phyloP scores from a whole-genome alignment of 805 yeast genomes.

The Monosporozyma solicola region DNA sequence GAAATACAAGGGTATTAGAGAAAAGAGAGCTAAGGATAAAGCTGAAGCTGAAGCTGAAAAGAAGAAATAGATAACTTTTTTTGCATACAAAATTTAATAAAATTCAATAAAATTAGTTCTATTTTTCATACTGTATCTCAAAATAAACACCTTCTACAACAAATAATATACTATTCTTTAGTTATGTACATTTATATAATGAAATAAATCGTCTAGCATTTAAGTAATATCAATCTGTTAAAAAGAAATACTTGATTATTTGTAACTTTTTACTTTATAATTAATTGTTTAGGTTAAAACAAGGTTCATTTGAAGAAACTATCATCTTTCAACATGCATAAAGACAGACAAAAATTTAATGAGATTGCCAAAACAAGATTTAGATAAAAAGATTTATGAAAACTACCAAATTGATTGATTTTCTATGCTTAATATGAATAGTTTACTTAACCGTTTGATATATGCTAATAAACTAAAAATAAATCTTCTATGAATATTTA shows the following conservation, averaged over 20 bases:
- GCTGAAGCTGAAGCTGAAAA: constrained; percentile 99
- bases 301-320: too few relatives aligned
- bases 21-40: constrained; percentile 92
- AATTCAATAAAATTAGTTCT: neutral
- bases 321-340: too few relatives aligned
- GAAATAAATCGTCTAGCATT: neutral
- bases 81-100: neutral
- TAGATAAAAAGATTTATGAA: too few relatives aligned
- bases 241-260: too few relatives aligned
- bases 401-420: too few relatives aligned
- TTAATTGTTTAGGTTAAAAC: too few relatives aligned
- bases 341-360: too few relatives aligned
- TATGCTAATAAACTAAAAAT: neutral
- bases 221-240: neutral
- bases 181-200: neutral
- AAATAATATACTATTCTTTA: neutral
- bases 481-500: neutral
- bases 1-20: constrained; percentile 92
- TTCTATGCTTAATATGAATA: too few relatives aligned
- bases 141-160: neutral
- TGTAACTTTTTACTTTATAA: too few relatives aligned
- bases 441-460: neutral
- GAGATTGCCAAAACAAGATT: too few relatives aligned
- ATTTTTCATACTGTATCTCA: neutral
- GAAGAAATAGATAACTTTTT: constrained; percentile 62